phyloP scores from a whole-genome alignment of 179 eudicot genomes.

The Amaranthus tricolor region DNA sequence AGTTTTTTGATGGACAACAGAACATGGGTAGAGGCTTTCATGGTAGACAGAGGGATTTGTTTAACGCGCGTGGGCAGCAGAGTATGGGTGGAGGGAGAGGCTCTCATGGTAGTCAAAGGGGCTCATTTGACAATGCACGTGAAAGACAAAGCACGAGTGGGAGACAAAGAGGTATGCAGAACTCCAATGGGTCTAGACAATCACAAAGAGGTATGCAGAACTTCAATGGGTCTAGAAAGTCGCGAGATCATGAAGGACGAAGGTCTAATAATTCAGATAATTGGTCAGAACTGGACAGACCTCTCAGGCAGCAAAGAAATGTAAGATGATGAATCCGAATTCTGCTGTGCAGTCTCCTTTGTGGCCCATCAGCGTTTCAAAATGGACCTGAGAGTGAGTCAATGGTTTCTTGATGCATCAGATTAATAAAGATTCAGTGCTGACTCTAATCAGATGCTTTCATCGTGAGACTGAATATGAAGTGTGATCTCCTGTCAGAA shows the following conservation, averaged over 20 bases:
- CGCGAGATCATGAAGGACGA: constrained; percentile 26
- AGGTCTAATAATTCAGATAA: constrained; percentile 22
- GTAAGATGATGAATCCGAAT: constrained; percentile 35
- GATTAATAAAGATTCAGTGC: neutral
- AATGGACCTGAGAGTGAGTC: constrained; percentile 1
- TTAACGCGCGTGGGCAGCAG: neutral
- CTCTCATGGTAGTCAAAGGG: constrained; percentile 29
- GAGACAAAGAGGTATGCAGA: constrained; percentile 23
- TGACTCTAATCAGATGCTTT: neutral
- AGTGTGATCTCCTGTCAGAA: neutral
- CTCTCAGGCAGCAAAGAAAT: constrained; percentile 37
- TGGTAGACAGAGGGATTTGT: neutral
- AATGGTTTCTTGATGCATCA: constrained; percentile 9
- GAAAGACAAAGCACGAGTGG: neutral
- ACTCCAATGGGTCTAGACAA: constrained; percentile 18
- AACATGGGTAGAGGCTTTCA: no score
- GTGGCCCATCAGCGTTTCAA: neutral
- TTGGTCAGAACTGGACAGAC: constrained; percentile 27
- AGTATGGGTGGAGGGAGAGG: neutral
- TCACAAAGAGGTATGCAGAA: constrained; percentile 30
- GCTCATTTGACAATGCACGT: constrained; percentile 20
- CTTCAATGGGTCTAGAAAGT: constrained; percentile 26
- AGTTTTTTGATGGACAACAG: neutral
- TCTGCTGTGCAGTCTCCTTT: neutral
- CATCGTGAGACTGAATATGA: neutral